Percentiles rank a stretch among this genome's conserved stretches.
These are phyloP conservation scores for Fusarium denticulatum DNA, from an alignment of 2,329 filamentous ascomycete species.

Conservation along the genomic window DNA sequence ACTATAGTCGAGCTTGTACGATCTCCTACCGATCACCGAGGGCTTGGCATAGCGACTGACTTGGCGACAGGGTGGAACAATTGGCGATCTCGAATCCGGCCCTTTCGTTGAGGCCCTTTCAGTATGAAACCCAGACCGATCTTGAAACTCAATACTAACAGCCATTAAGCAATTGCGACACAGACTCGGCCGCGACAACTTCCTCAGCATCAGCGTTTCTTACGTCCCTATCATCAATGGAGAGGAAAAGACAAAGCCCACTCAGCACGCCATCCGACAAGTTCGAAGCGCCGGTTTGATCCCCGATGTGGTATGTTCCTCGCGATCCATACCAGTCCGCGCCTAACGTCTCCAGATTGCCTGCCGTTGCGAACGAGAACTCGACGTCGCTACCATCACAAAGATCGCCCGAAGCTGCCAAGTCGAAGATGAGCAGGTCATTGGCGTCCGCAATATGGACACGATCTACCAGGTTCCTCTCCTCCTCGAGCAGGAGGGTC, in stretches of 20 bases:
- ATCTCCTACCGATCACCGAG: background rate
- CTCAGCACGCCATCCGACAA: slow-evolving; percentile 87
- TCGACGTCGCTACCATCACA: slow-evolving; percentile 77
- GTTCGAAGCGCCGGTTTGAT: slow-evolving; percentile 82
- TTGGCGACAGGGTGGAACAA: slow-evolving; percentile 64
- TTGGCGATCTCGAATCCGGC: slow-evolving; percentile 84
- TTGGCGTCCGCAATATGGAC: slow-evolving; percentile 88
- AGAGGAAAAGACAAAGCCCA: slow-evolving; percentile 97
- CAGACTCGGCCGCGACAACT: slow-evolving; percentile 79
- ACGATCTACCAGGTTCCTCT: slow-evolving; percentile 95
- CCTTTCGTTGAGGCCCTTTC: slow-evolving; percentile 89
- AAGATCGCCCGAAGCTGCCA: slow-evolving; percentile 94
- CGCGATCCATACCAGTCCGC: background rate
- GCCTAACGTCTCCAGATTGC: slow-evolving; percentile 71
- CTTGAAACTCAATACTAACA: background rate
- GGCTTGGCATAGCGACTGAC: background rate
- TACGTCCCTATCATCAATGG: slow-evolving; percentile 77
- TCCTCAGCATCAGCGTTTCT: slow-evolving; percentile 88
- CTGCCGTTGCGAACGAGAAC: slow-evolving; percentile 83
- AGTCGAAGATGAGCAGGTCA: slow-evolving; percentile 83
- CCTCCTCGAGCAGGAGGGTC: slow-evolving; percentile 84
- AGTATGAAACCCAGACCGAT: background rate
- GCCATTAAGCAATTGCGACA: slow-evolving; percentile 70
- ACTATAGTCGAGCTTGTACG: slow-evolving; percentile 22
- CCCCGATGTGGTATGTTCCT: slow-evolving; percentile 69